Base-by-base conservation (phyloP, 2,329 filamentous ascomycete genomes). In the Ascosphaera pollenicola region DNA sequence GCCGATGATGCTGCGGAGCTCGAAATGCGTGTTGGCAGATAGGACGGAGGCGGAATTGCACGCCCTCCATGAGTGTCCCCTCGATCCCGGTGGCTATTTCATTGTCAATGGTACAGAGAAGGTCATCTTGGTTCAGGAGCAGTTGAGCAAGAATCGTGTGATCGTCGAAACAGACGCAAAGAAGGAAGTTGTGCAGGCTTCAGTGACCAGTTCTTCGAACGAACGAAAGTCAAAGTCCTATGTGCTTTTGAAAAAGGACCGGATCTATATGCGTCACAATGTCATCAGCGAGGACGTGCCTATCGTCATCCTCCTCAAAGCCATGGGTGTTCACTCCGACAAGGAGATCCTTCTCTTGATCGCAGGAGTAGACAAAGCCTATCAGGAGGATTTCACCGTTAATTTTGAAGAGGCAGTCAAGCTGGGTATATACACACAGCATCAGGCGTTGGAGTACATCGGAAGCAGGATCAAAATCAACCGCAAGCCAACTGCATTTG, bases 151-250 rank as follows among this genome's bases (percentile, higher is more conserved):
- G 69, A 98, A 98, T 59, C 75, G 89, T 63, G 81, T 98, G 51
- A 94, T 98, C 54, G 87, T 98, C 13, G 91, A 98, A 59, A 77
- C 82, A 40, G 81, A 87, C 50, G 69, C 77, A 39, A 92, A 92
- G 62, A 95, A 94, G 59, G 80, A 80, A 43, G 75, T 92, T 46
- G 87, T 95, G 41, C 82, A 87, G 48, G 89, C 91, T 30, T 95
- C 89, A 1, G 89, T 95, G 21, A 98, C 85, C 6, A 70, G 85
- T 72, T 94, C 89, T 21, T 95, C 91, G 1, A 84, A 94, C 57
- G 89, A 95, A 57, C 73, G 91, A 50, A 94, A 95, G 58, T 94
- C 89, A 8, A 98, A 98, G 63, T 94, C 83, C 40, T 94, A 95
- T 49, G 83, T 98, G 39, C 72, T 87, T 11, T 63, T 92, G 40